A percentile compares a stretch with the other conserved stretches of the same genome.
Evolutionary conservation across 78 protist species (phyloP).

Genomic region (Dictyostelium discoideum): DNA sequence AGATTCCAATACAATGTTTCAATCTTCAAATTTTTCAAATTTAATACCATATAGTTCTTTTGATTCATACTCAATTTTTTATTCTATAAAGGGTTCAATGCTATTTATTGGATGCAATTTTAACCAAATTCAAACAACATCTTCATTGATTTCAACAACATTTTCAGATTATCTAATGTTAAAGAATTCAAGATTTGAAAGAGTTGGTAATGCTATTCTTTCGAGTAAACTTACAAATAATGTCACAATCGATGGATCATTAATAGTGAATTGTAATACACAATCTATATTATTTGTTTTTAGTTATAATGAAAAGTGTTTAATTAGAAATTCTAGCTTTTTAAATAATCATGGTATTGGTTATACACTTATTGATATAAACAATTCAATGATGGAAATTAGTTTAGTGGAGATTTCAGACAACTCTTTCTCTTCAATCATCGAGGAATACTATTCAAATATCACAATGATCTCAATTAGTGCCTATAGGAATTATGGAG

Average conservation of each 20-base stretch:
- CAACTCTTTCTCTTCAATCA: neutral
- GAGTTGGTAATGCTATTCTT: neutral
- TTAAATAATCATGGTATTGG: neutral
- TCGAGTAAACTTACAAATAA: neutral
- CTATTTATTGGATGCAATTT: neutral
- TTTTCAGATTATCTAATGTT: neutral
- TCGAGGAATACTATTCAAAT: neutral
- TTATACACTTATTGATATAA: neutral
- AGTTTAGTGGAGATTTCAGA: neutral
- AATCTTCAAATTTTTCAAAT: neutral
- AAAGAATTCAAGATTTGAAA: neutral
- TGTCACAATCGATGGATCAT: neutral
- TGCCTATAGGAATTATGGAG: neutral
- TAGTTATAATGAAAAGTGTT: neutral
- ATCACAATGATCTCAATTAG: neutral
- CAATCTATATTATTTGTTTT: neutral
- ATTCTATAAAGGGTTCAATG: neutral
- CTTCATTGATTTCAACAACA: neutral
- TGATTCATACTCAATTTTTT: neutral
- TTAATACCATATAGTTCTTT: neutral
- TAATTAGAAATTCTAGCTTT: neutral
- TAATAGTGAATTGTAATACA: neutral
- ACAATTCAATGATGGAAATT: neutral
- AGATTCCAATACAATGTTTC: neutral
- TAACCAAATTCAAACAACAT: neutral